Evolutionary conservation across 768 basidiomycete species (phyloP).

Genomic region (Collybiopsis luxurians): DNA sequence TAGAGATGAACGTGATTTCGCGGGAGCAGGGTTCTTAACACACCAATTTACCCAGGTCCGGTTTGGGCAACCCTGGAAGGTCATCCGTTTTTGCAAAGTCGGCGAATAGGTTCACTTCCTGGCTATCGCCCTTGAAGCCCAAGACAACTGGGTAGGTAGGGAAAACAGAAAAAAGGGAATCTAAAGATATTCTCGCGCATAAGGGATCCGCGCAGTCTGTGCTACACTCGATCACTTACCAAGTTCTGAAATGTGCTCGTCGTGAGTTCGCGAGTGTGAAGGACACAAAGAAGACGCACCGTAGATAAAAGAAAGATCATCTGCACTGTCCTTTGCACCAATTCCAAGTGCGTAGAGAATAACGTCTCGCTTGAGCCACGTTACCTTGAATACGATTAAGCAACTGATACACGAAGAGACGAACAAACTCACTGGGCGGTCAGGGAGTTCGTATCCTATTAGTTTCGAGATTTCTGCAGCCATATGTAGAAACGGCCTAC

Average conservation of each 20-base stretch:
- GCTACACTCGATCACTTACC: not conserved
- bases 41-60: slow-evolving; percentile 71
- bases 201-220: not conserved
- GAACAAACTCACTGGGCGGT: slow-evolving; percentile 47
- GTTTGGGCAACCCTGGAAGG: slow-evolving; percentile 66
- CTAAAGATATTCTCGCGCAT: slow-evolving; percentile 27
- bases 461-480: slow-evolving; percentile 61
- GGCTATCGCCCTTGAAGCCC: slow-evolving; percentile 61
- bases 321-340: slow-evolving; percentile 60
- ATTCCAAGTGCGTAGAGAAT: slow-evolving; percentile 78
- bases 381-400: slow-evolving; percentile 43
- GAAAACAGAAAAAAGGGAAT: slow-evolving; percentile 68
- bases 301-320: slow-evolving; percentile 70
- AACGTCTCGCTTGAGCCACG: slow-evolving; percentile 84
- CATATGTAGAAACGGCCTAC: slow-evolving; percentile 35
- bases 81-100: slow-evolving; percentile 40
- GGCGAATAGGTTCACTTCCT: slow-evolving; percentile 73
- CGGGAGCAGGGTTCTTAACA: slow-evolving; percentile 18
- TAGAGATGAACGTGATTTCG: not conserved
- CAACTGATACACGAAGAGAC: not conserved
- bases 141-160: slow-evolving; percentile 88
- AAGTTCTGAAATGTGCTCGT: not conserved
- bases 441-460: slow-evolving; percentile 52
- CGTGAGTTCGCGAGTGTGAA: not conserved
- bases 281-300: slow-evolving; percentile 38